Conservation (phyloP, 208 protist genomes). For the Naegleria gruberi region DNA sequence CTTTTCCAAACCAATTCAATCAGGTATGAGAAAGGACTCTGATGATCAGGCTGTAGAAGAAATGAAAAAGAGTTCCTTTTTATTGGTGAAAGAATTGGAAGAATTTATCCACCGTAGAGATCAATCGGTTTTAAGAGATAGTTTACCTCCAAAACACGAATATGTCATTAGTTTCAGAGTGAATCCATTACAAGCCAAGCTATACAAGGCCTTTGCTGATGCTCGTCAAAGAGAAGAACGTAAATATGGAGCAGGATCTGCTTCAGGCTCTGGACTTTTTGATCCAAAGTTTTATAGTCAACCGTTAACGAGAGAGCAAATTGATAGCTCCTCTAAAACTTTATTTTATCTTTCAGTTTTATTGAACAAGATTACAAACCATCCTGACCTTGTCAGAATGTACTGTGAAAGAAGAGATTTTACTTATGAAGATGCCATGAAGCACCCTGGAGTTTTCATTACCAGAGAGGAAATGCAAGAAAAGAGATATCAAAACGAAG, state of each 20-base stretch:
- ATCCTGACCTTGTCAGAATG: constrained; percentile 23
- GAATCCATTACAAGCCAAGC: neutral
- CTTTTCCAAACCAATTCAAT: constrained; percentile 27
- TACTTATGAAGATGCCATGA: neutral
- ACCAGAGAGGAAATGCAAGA: too few relatives aligned
- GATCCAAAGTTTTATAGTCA: neutral
- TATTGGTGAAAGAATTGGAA: constrained; percentile 21
- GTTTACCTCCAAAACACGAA: constrained; percentile 27
- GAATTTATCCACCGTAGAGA: constrained; percentile 30
- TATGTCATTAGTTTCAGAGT: constrained; percentile 24
- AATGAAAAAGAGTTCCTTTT: constrained; percentile 26
- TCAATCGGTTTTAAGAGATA: constrained; percentile 24
- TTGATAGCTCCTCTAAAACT: neutral
- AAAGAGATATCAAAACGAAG: too few relatives aligned
- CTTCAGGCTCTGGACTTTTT: neutral
- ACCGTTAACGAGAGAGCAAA: neutral
- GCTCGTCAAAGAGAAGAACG: neutral
- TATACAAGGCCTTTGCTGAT: constrained; percentile 20
- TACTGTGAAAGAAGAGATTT: neutral
- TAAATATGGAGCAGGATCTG: neutral
- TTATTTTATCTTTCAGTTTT: constrained; percentile 26
- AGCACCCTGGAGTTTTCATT: too few relatives aligned
- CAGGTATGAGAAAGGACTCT: neutral
- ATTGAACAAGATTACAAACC: constrained; percentile 29
- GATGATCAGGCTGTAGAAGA: neutral